Percentiles rank a stretch among this genome's conserved stretches.
Conservation (phyloP, 2,329 filamentous ascomycete species). For the Colletotrichum phormii region DNA sequence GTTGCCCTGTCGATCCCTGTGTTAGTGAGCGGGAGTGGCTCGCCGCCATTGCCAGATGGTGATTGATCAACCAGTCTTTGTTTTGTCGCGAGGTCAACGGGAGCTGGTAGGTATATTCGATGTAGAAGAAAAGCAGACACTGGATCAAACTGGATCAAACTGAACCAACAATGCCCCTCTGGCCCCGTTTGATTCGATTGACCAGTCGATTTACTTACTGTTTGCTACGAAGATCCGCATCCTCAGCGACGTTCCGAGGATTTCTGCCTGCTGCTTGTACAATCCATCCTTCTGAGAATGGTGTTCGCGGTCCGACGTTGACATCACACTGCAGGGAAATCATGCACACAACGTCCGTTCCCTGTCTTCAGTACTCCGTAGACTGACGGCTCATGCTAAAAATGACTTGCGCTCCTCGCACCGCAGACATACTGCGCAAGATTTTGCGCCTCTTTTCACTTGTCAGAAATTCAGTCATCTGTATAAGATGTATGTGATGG, state of each 20-base stretch:
- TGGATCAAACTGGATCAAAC: too few relatives aligned
- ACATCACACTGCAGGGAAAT: neutral
- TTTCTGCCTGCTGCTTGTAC: too few relatives aligned
- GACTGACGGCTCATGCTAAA: neutral
- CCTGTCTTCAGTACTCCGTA: neutral
- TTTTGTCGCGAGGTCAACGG: neutral
- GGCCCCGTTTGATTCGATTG: too few relatives aligned
- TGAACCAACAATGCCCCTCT: neutral
- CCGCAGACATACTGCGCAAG: neutral
- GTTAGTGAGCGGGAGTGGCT: neutral
- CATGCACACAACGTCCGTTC: neutral
- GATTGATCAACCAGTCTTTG: neutral
- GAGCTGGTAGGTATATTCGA: neutral
- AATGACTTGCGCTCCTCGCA: neutral
- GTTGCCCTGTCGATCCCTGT: slow-evolving; percentile 10
- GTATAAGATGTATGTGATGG: neutral
- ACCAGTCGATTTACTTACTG: too few relatives aligned
- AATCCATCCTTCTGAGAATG: neutral
- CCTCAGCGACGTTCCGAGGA: too few relatives aligned
- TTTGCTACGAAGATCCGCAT: too few relatives aligned
- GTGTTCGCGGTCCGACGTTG: neutral
- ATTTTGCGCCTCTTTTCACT: neutral
- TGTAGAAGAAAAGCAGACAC: too few relatives aligned
- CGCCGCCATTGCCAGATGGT: neutral
- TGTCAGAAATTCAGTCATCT: neutral